Conservation (phyloP, 371 early-diverging fungal genomes). For the Mortierella sp. region DNA sequence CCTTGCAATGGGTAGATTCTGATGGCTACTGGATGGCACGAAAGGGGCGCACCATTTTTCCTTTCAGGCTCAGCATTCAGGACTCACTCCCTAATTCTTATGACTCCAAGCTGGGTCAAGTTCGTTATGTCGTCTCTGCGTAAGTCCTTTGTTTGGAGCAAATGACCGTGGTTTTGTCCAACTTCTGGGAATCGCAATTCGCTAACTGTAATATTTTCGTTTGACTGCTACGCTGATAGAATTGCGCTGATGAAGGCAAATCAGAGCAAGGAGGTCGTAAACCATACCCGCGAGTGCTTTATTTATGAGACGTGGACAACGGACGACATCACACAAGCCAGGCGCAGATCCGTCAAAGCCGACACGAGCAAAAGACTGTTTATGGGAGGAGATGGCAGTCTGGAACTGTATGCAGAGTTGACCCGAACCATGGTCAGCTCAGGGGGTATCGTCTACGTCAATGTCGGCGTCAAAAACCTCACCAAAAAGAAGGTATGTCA, state of each 20-base stretch:
- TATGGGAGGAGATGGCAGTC: conserved; percentile 56
- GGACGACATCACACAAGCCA: conserved; percentile 48
- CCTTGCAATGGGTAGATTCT: conserved; percentile 25
- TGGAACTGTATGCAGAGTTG: conserved; percentile 54
- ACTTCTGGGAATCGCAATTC: background rate
- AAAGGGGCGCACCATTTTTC: conserved; percentile 55
- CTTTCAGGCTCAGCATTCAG: conserved; percentile 52
- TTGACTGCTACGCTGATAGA: background rate
- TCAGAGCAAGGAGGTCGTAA: conserved; percentile 44
- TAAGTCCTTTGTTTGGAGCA: conserved; percentile 19
- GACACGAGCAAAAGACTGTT: conserved; percentile 57
- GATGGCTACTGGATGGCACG: conserved; percentile 59
- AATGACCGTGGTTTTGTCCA: background rate
- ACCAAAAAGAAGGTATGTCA: conserved; percentile 53
- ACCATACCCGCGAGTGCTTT: conserved; percentile 44
- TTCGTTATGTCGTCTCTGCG: conserved; percentile 54
- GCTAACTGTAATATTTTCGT: background rate
- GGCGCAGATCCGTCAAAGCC: conserved; percentile 46
- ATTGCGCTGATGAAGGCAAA: conserved; percentile 43
- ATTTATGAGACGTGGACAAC: conserved; percentile 60
- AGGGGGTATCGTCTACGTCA: conserved; percentile 57
- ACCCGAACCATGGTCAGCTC: conserved; percentile 55
- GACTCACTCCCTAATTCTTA: conserved; percentile 54
- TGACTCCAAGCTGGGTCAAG: conserved; percentile 55
- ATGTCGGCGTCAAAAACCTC: conserved; percentile 51